A percentile compares a stretch with the other conserved stretches of the same genome.
Conservation (phyloP, 2,329 filamentous ascomycete species). For the Macroventuria anomochaeta region DNA sequence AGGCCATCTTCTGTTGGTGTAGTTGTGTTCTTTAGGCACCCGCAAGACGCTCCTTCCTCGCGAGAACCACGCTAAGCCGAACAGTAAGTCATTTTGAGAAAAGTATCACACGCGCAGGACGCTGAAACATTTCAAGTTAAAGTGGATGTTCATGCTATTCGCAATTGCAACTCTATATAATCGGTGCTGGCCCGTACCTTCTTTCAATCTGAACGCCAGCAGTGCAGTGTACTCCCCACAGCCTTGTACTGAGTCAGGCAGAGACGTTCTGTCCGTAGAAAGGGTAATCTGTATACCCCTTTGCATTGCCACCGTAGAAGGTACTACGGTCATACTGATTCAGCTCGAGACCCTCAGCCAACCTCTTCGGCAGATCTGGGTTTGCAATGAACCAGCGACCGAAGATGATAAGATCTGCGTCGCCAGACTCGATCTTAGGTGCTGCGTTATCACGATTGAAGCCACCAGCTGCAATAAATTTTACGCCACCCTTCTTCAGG, state of each 20-base stretch:
- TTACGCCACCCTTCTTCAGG: conserved; percentile 55
- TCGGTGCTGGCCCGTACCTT: not conserved
- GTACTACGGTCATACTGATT: conserved; percentile 52
- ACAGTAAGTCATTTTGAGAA: no score
- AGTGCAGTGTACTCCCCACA: not conserved
- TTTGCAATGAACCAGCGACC: conserved; percentile 56
- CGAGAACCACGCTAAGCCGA: no score
- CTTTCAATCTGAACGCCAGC: not conserved
- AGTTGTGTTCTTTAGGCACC: no score
- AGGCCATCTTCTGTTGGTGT: no score
- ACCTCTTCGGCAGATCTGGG: conserved; percentile 54
- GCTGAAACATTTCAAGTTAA: no score
- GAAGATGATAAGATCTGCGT: conserved; percentile 52
- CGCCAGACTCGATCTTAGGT: conserved; percentile 55
- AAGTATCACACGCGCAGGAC: no score
- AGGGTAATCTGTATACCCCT: conserved; percentile 53
- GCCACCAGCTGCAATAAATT: conserved; percentile 64
- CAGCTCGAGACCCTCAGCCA: conserved; percentile 50
- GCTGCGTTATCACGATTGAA: conserved; percentile 60
- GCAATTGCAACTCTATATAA: not conserved
- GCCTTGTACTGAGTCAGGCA: conserved; percentile 19
- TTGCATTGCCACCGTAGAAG: conserved; percentile 53
- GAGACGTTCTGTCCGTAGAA: conserved; percentile 34
- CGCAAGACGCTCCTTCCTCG: no score
- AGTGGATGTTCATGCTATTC: not conserved